Percentiles rank a stretch among this genome's conserved stretches.
These are phyloP conservation scores for Debaryomyces maramus DNA, from an alignment of 805 yeast species.

Conservation along the genomic window DNA sequence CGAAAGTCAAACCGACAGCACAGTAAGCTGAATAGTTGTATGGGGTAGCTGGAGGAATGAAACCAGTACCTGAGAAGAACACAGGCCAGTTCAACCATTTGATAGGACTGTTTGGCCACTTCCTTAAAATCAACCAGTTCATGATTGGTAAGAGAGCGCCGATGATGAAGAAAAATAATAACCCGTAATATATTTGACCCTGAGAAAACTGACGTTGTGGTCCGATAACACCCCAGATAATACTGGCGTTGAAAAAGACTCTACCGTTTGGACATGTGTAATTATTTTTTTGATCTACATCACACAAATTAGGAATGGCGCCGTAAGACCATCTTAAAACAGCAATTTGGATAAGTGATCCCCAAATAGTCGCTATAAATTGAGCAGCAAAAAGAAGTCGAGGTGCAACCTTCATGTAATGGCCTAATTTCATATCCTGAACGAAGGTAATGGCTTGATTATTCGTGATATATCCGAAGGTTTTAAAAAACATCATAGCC, in stretches of 20 bases:
- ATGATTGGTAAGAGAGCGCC: constrained; percentile 38
- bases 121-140: constrained; percentile 40
- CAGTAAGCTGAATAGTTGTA: constrained; percentile 63
- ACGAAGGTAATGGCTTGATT: constrained; percentile 32
- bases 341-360: constrained; percentile 39
- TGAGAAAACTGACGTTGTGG: constrained; percentile 19
- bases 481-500: constrained; percentile 22
- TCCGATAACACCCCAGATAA: constrained; percentile 44
- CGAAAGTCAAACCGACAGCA: constrained; percentile 23
- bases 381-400: constrained; percentile 43
- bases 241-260: constrained; percentile 44
- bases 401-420: constrained; percentile 44
- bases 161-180: constrained; percentile 40
- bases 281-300: constrained; percentile 23
- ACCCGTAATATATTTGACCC: constrained; percentile 27
- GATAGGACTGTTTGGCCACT: constrained; percentile 41
- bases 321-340: constrained; percentile 45
- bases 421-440: constrained; percentile 34
- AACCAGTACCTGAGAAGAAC: constrained; percentile 50
- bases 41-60: constrained; percentile 74
- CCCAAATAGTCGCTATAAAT: constrained; percentile 41
- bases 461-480: constrained; percentile 29
- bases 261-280: constrained; percentile 45
- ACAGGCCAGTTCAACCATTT: constrained; percentile 39
- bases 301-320: constrained; percentile 33